phyloP scores from a whole-genome alignment of 2,329 filamentous ascomycete genomes.

The Nemania serpens region DNA sequence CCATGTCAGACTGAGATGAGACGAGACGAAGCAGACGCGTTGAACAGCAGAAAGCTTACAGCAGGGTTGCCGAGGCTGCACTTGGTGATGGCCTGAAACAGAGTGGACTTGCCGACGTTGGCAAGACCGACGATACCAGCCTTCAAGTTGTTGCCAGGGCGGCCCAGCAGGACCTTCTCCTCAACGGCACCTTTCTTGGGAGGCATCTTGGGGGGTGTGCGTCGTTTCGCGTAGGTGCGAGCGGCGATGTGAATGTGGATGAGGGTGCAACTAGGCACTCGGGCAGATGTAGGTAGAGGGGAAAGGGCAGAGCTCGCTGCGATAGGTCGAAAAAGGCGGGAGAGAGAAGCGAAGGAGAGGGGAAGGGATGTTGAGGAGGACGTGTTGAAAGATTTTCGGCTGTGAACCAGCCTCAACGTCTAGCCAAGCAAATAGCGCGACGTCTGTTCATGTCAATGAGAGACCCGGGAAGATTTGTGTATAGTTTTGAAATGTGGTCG shows the following conservation, averaged over 20 bases:
- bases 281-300: constrained; percentile 41
- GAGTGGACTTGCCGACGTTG: constrained; percentile 98
- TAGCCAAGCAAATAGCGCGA: constrained; percentile 17
- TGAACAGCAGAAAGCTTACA: constrained; percentile 58
- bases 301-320: constrained; percentile 72
- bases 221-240: constrained; percentile 64
- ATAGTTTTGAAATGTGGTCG: constrained; percentile 26
- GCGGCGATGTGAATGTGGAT: constrained; percentile 49
- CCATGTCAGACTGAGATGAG: constrained; percentile 38
- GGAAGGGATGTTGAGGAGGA: constrained; percentile 46
- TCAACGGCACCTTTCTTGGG: constrained; percentile 92
- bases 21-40: constrained; percentile 31
- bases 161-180: constrained; percentile 94
- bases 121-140: constrained; percentile 99
- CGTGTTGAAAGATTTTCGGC: constrained; percentile 50
- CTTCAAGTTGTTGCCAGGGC: constrained; percentile 97
- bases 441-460: constrained; percentile 34
- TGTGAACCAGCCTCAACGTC: constrained; percentile 45
- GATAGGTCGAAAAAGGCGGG: constrained; percentile 53
- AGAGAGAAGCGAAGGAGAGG: constrained; percentile 59
- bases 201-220: constrained; percentile 72
- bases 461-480: constrained; percentile 7
- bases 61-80: constrained; percentile 96
- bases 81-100: constrained; percentile 99
- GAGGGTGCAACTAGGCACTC: constrained; percentile 54